Evolutionary conservation across 164 flowering plant species (phyloP), one percentile per base, ranked within the genome.

Genomic region (Chimonanthus salicifolius): DNA sequence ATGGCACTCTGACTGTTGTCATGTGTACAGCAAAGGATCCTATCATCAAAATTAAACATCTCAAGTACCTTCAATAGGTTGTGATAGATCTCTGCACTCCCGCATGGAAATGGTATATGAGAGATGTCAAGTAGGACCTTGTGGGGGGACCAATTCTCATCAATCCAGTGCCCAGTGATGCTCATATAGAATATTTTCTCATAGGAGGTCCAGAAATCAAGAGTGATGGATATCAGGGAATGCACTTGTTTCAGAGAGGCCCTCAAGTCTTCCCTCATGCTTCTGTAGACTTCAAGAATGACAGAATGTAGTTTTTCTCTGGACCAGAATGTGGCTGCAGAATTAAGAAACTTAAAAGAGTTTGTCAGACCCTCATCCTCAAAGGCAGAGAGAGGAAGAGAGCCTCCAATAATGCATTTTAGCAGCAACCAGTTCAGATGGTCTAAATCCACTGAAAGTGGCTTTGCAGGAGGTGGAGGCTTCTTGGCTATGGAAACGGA

Each of bases 391-490:
- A 90, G 88, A 63, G 97, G 94, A 63, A 90, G 85, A 71, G 96
- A 89, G 60, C 89, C 79, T 75, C 85, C 80, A 69, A 88, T 78
- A 48, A 94, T 85, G 93, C 95, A 91, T 84, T 86, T 92, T n/a
- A 91, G 80, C 20, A 94, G 86, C 85, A 94, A 81, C 99, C 96
- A 94, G 78, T 92, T 94, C 71, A 94, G 80, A 87, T 92, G 94
- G 79, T 91, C 96, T 73, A 85, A 86, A 81, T 92, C 97, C 68
- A 89, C 79, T 21, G 85, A 82, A 2, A 80, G 75, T 33, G 80
- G 64, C 78, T 90, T 91, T 8, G 70, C 80, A 74, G 86, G 92
- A 68, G 87, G 51, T 73, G 85, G 94, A 78, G 85, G 69, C 79
- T 89, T 90, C 85, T 87, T 92, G 47, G 72, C 70, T 65, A 77